Base-by-base conservation (phyloP, 2,329 filamentous ascomycete species). In the Alternaria novae-zelandiae region DNA sequence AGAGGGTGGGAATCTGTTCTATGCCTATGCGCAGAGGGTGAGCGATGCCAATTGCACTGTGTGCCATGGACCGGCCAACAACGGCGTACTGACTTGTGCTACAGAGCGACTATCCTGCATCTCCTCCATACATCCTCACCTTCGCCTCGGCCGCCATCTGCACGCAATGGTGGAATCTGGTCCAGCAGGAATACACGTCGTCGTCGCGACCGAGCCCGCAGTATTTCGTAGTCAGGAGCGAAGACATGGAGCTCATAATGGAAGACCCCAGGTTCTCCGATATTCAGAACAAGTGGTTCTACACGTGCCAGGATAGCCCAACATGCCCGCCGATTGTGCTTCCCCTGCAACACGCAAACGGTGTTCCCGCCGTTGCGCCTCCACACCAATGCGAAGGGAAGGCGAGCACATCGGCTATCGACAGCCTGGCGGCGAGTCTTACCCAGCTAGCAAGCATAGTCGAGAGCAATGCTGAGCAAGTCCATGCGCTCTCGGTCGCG, bases 21-120 rank as follows among this genome's bases (percentile, higher is more conserved):
- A 79, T 61, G 77, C 76, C 17, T 79, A 79, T 63, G 76, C 74
- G 54, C 66, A 76, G 60, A 77, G 74, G 70, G 77, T 79, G 69
- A 53, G 67, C 30, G 17, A 26, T 11, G 10, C 49, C 8, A 20
- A 28, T 17, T 12, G 21, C 43, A 41, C 20, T 32, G 9, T 13
- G 13, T 41, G 26, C 41, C 15, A 43, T 20, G n/a, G n/a, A 45
- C 13, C 30, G 23, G n/a, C 17, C 51, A 30, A 44, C 25, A 32
- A 41, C 36, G 45, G 41, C 26, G 23, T 13, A 56, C 71, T 73
- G 46, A 74, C 59, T 43, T 25, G 9, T 32, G 17, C 25, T 17
- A 45, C 43, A 78, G 76, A 75, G 70, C 64, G 75, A 78, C 60
- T 74, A 73, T 51, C 55, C 74, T 7, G 70, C 74, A 28, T 74